These are phyloP conservation scores for Chlamydomonas reinhardtii DNA, from an alignment of 163 green algal species.

Conservation along the genomic window DNA sequence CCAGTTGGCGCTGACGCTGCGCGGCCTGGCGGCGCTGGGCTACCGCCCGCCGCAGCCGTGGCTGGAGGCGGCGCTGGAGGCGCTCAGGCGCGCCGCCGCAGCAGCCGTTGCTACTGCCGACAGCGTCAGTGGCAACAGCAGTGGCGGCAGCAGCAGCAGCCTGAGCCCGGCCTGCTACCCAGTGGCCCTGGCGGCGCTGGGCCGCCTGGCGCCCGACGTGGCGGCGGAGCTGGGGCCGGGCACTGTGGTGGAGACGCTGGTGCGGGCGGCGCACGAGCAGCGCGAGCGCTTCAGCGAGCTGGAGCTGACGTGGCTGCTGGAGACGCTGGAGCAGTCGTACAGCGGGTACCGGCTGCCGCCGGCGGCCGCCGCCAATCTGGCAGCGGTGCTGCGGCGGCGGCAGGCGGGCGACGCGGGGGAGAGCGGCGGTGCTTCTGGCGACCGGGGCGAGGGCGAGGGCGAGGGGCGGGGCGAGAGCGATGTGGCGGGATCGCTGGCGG, in stretches of 20 bases:
- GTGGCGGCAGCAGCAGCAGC: too few species aligned
- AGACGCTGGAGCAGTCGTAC: conserved; percentile 9
- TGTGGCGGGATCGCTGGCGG: conserved; percentile 13
- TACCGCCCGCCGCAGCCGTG: conserved; percentile 28
- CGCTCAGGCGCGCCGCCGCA: background rate
- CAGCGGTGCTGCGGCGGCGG: background rate
- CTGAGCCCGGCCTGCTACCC: conserved; percentile 41
- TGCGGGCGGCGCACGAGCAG: conserved; percentile 6
- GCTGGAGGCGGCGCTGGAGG: conserved; percentile 10
- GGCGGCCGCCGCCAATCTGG: background rate
- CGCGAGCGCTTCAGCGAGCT: background rate
- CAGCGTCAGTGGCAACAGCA: too few species aligned
- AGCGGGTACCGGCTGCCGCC: background rate
- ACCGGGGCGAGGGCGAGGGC: background rate
- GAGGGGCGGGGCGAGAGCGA: background rate
- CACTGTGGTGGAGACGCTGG: conserved; percentile 2
- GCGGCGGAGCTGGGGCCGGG: background rate
- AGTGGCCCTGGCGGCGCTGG: conserved; percentile 2
- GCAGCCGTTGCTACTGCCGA: too few species aligned
- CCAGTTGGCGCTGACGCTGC: conserved; percentile 35
- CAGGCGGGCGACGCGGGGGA: background rate
- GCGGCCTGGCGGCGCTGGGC: conserved; percentile 23
- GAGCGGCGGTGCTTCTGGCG: background rate
- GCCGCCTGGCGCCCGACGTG: conserved; percentile 20
- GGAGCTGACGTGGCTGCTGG: conserved; percentile 33